Base-by-base conservation (phyloP, 352 stramenopile genomes). In the Globisporangium paroecandrum region DNA sequence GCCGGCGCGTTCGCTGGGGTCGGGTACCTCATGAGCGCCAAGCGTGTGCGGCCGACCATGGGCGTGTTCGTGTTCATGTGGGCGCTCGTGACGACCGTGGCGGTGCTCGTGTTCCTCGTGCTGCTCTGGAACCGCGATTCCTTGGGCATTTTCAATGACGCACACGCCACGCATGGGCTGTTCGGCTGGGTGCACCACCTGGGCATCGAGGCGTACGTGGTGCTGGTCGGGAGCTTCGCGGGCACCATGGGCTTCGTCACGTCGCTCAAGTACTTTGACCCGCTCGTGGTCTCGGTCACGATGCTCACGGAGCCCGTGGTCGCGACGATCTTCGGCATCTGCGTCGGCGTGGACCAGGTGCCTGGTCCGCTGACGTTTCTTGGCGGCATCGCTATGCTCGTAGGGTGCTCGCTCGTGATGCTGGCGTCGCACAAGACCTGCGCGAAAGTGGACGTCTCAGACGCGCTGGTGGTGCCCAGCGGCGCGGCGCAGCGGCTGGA, bases 201-300 rank as follows among this genome's bases (percentile, higher is more conserved):
- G 20, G 64, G 69, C 41, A 77, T 82, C 49, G 78, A 89, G 53
- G 54, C 69, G 29, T 81, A 84, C 72, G 67, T 89, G 36, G 81
- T 89, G 20, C 24, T 87, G 3, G 68, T 87, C 1, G 77, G 77
- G 43, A 81, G 69, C 36, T 67, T 83, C 3, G 66, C 64, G 22
- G 81, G 79, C 22, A 85, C 81, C n/a, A 85, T 87, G 75, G 79
- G 79, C 22, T 86, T 87, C 62, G 73, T 89, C 64, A 72, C 63
- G n/a, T 62, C 75, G 6, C 66, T 89, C 57, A 80, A 77, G 58
- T 87, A 87, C 71, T 87, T 89, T 68, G 79, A 86, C 20, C 81
- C 81, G 25, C 67, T 89, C 43, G 79, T 85, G 1, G 77, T 86
- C 10, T 89, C 81, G 5, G 75, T 87, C 49, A 81, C 73, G 46